Conservation (phyloP, 1,139 yeast genomes). For the Zygosaccharomyces pseudobailii region DNA sequence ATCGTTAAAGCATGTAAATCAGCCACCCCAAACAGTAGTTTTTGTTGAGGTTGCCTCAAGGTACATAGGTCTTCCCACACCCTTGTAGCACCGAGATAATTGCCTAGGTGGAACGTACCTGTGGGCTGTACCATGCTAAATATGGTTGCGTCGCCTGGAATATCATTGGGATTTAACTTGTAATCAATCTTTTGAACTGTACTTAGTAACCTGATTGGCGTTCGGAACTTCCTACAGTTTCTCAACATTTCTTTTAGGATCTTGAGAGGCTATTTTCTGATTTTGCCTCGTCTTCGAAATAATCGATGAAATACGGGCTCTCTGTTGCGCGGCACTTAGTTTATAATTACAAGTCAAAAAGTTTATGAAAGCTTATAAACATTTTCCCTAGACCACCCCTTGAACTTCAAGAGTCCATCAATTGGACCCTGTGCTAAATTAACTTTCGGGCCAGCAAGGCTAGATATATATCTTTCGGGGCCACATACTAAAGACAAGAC, state of each 20-base stretch:
- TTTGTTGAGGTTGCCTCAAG: constrained; percentile 30
- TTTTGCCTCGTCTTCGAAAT: background rate
- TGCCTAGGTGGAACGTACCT: constrained; percentile 87
- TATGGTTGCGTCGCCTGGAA: constrained; percentile 36
- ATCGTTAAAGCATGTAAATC: constrained; percentile 89
- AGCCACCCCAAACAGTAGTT: constrained; percentile 72
- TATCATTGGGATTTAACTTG: constrained; percentile 15
- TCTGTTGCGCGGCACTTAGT: background rate
- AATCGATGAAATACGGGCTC: background rate
- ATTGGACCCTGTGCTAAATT: constrained; percentile 56
- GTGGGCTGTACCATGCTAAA: constrained; percentile 89
- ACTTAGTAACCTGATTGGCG: constrained; percentile 5
- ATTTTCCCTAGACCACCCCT: constrained; percentile 66
- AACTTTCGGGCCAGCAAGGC: constrained; percentile 63
- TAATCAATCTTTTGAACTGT: constrained; percentile 24
- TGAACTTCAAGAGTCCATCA: constrained; percentile 58
- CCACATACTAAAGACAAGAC: constrained; percentile 63
- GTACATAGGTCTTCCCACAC: constrained; percentile 70
- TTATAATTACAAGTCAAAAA: background rate
- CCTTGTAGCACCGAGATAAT: constrained; percentile 84
- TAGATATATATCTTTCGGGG: constrained; percentile 74
- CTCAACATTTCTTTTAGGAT: background rate
- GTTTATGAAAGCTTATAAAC: constrained; percentile 41
- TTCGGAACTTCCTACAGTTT: background rate
- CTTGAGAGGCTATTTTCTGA: too few relatives aligned